Evolutionary conservation across 495 filamentous ascomycete species (phyloP), one percentile per base, ranked within the genome.

Genomic region (Physcia stellaris): DNA sequence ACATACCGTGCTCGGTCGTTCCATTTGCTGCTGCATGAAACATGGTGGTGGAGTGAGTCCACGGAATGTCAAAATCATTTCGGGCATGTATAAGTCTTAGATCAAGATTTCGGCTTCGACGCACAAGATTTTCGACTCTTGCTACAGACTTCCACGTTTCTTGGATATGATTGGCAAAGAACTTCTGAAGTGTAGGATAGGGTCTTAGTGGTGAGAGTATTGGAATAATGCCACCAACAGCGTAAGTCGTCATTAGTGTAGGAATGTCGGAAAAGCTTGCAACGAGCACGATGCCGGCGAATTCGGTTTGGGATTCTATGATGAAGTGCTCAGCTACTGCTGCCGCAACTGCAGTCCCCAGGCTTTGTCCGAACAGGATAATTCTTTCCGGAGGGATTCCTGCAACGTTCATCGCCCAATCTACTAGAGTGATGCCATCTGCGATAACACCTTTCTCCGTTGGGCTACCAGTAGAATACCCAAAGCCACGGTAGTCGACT

Each of bases 401-500:
- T 12, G 75, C 70, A 6, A 67, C 56, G 32, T 71, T 49, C 39
- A 80, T 58, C 2, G 77, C 75, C 71, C 73, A 92, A 43, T 79
- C 66, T 1, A 86, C 61, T 1, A 79, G 61, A 1, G 86, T 59
- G 4, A 79, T 58, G 19, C 80, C 86, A 48, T 98, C 90, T 6
- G 69, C 72, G 40, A 90, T 81, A 11, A 98, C 61, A 2, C 90
- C 90, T 18, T 66, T 55, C 58, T 98, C 90, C 0, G 80, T 79
- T 2, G 90, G 90, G 12, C 59, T 62, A 19, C 88, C 86, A 11
- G 79, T 82, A 15, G 80, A 86, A 20, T 73, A 64, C 4, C 87
- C 88, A 49, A 83, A 95, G 20, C 90, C 90, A 20, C 90, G 80
- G 59, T 95, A 95, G 63, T 94, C 86, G 39, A 94, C 67, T 18